Percentiles rank a stretch among this genome's conserved stretches.
Conservation (phyloP, 2,329 filamentous ascomycete species). For the Macrophomina pseudophaseolina region DNA sequence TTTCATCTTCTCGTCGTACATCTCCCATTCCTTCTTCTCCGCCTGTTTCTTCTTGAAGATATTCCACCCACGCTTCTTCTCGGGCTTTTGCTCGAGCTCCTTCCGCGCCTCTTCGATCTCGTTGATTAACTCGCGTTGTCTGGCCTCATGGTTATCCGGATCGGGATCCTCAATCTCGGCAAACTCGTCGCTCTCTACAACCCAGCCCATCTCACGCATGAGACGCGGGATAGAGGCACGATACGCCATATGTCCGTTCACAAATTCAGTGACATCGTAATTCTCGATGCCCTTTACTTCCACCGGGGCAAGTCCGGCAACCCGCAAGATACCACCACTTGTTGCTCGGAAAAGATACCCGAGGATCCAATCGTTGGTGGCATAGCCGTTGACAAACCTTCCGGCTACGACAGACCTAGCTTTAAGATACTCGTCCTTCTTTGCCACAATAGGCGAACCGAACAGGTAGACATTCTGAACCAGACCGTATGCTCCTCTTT, state of each 20-base stretch:
- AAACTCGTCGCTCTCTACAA: slow-evolving; percentile 91
- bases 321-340: slow-evolving; percentile 84
- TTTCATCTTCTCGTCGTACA: slow-evolving; percentile 75
- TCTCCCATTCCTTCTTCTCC: slow-evolving; percentile 90
- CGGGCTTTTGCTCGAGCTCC: slow-evolving; percentile 79
- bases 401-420: slow-evolving; percentile 84
- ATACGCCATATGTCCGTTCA: slow-evolving; percentile 96
- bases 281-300: slow-evolving; percentile 88
- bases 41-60: slow-evolving; percentile 83
- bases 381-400: slow-evolving; percentile 94
- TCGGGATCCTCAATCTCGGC: slow-evolving; percentile 96
- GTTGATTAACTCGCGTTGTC: slow-evolving; percentile 90
- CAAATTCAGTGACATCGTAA: slow-evolving; percentile 81
- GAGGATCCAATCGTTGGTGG: slow-evolving; percentile 95
- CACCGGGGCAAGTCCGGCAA: slow-evolving; percentile 82
- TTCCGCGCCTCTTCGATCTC: slow-evolving; percentile 95
- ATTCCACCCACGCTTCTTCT: slow-evolving; percentile 69
- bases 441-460: slow-evolving; percentile 88
- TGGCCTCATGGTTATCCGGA: slow-evolving; percentile 85
- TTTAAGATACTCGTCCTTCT: slow-evolving; percentile 84
- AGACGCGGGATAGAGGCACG: slow-evolving; percentile 88
- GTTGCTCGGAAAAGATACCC: slow-evolving; percentile 93
- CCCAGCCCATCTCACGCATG: slow-evolving; percentile 86
- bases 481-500: slow-evolving; percentile 81
- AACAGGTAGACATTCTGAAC: slow-evolving; percentile 96